Conservation (phyloP, 1,139 yeast genomes). For the Nematodospora anomalae region DNA sequence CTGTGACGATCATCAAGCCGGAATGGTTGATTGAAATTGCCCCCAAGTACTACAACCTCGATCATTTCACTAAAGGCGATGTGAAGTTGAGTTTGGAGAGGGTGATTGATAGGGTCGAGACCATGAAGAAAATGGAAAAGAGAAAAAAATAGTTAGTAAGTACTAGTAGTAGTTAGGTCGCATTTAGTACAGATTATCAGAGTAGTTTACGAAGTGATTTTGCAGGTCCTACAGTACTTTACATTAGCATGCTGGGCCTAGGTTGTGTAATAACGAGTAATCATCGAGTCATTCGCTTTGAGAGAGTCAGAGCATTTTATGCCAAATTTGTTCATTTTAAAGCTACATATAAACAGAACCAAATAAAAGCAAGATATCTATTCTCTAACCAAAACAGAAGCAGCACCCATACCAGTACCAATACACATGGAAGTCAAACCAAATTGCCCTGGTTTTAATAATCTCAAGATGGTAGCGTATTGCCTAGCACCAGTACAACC, state of each 20-base stretch:
- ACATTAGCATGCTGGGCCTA: too few species aligned
- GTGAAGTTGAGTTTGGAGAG: conserved; percentile 78
- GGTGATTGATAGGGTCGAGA: conserved; percentile 52
- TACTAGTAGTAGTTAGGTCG: conserved; percentile 1
- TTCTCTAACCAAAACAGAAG: conserved; percentile 15
- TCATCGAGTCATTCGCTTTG: too few species aligned
- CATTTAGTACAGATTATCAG: too few species aligned
- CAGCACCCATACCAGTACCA: conserved; percentile 20
- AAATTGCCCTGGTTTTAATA: conserved; percentile 17
- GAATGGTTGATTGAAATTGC: conserved; percentile 90
- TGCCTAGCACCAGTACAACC: conserved; percentile 19
- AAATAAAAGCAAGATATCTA: conserved; percentile 6
- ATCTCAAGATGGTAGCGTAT: conserved; percentile 17
- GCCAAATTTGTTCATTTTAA: background rate
- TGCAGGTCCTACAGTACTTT: too few species aligned
- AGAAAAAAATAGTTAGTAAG: conserved; percentile 19
- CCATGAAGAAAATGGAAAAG: conserved; percentile 37
- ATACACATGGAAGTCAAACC: conserved; percentile 19
- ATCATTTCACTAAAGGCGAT: conserved; percentile 78
- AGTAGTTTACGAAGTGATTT: too few species aligned
- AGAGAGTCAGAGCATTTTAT: too few species aligned
- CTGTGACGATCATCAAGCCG: conserved; percentile 89
- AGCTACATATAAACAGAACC: background rate
- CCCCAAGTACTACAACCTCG: conserved; percentile 78
- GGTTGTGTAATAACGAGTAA: too few species aligned